Percentiles rank a stretch among this genome's conserved stretches.
Conservation (phyloP, 768 basidiomycete species). For the Infundibulicybe gibba region DNA sequence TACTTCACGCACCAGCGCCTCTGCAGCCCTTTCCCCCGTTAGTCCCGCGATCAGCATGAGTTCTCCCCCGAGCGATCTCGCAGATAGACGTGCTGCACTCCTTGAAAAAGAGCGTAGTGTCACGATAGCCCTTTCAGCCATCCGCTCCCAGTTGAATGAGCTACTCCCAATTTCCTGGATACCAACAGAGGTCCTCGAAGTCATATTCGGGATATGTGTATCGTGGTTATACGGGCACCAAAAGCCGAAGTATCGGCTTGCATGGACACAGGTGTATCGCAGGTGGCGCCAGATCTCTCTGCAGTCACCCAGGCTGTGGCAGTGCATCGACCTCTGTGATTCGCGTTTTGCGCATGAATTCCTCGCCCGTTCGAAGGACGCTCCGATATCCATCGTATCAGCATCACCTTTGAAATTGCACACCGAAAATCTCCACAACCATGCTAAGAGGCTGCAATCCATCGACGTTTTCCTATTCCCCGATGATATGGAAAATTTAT, state of each 20-base stretch:
- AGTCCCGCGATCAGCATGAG: slow-evolving; percentile 1
- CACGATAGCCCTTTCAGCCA: slow-evolving; percentile 18
- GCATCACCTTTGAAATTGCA: slow-evolving; percentile 21
- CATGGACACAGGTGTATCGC: slow-evolving; percentile 39
- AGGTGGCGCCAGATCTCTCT: slow-evolving; percentile 32
- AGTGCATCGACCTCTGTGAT: slow-evolving; percentile 32
- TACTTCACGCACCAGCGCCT: neutral
- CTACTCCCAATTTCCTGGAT: slow-evolving; percentile 25
- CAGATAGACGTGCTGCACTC: slow-evolving; percentile 11
- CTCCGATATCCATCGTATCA: slow-evolving; percentile 31
- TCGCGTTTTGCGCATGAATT: slow-evolving; percentile 27
- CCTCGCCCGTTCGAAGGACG: slow-evolving; percentile 27
- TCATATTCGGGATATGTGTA: slow-evolving; percentile 33
- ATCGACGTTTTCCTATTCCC: slow-evolving; percentile 34
- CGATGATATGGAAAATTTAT: slow-evolving; percentile 26
- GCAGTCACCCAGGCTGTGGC: slow-evolving; percentile 34
- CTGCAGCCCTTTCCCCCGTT: neutral
- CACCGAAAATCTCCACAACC: slow-evolving; percentile 19
- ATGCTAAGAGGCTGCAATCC: slow-evolving; percentile 24
- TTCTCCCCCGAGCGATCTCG: neutral
- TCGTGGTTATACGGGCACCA: slow-evolving; percentile 28
- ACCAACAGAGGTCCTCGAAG: slow-evolving; percentile 36
- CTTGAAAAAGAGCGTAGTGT: slow-evolving; percentile 22
- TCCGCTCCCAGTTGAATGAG: slow-evolving; percentile 23
- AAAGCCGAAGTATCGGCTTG: slow-evolving; percentile 25